Evolutionary conservation across 139 green algal species (phyloP).

Genomic region (Chlamydomonas eustigma): DNA sequence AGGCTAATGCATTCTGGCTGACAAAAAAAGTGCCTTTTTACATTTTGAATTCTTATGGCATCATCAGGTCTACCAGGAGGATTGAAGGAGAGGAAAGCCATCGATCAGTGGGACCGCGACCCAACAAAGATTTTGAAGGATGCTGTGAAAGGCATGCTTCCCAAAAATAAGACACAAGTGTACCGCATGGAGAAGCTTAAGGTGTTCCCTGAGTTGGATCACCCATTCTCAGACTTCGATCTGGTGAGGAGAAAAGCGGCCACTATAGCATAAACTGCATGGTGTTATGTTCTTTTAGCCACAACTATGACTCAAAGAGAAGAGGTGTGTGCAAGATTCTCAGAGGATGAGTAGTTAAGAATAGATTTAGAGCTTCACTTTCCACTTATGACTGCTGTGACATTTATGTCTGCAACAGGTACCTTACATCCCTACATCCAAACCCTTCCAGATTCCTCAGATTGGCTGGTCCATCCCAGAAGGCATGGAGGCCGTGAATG

Average conservation of each 20-base stretch:
- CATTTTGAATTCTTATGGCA: no score
- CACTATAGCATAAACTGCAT: no score
- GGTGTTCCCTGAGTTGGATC: conserved; percentile 67
- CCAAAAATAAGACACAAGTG: conserved; percentile 73
- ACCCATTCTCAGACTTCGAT: conserved; percentile 62
- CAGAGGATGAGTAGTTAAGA: no score
- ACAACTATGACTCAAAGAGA: no score
- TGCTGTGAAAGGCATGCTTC: conserved; percentile 86
- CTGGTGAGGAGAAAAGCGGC: conserved; percentile 34
- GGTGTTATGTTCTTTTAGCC: no score
- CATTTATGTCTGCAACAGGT: no score
- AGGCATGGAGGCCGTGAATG: conserved; percentile 74
- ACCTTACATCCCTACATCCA: conserved; percentile 49
- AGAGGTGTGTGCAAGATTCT: no score
- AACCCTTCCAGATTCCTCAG: conserved; percentile 50
- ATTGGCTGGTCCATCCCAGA: conserved; percentile 54
- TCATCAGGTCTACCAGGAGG: conserved; percentile 74
- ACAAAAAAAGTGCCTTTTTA: no score
- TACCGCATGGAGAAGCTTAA: conserved; percentile 73
- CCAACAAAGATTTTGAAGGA: conserved; percentile 61
- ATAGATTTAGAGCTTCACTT: no score
- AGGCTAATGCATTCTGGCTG: no score
- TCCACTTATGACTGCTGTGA: no score
- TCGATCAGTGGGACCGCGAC: conserved; percentile 52
- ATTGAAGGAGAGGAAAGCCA: conserved; percentile 66